Evolutionary conservation across 371 early-diverging fungal species (phyloP), one percentile per base, ranked within the genome.

Genomic region (Syncephalastrum racemosum): DNA sequence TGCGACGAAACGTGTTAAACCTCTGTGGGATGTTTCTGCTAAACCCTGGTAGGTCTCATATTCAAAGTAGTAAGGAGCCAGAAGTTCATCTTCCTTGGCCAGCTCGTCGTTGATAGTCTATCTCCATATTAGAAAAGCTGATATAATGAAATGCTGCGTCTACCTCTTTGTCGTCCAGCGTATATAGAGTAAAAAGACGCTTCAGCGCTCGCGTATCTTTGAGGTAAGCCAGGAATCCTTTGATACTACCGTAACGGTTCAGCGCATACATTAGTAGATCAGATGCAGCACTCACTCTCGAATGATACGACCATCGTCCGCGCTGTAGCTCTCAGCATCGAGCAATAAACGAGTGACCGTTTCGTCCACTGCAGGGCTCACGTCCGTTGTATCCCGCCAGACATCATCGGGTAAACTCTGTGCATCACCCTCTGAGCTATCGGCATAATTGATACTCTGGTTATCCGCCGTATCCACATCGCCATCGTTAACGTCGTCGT

Each of bases 281-380:
- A 31, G 10, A 10, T 5, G 36, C 5, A 31, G 18, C n/a, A 23
- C 50, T 50, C 58, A 76, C 76, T 46, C 60, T 56, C 57, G 56
- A 18, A 76, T 10, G 15, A 72, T 56, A 15, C 65, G 63, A 44
- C 63, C 59, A 45, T 72, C 66, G 24, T 71, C 68, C 0, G 50
- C 51, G 0, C 25, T 16, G 16, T 45, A 53, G 15, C 46, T 20
- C n/a, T 52, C 16, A 4, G 43, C 36, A 39, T 25, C 6, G 12
- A 31, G 36, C 36, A 31, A 8, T 10, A 31, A 31, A 12, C 36
- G 36, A 3, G 36, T 8, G 10, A 31, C 36, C 6, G 10, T 2
- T 31, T 31, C 36, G 36, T 31, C 36, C 36, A 31, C 36, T 7
- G 36, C 36, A 8, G 36, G 36, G 36, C 10, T 31, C 10, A 8